Conservation (phyloP, 2,329 filamentous ascomycete species). For the Penicillium rolfsii region DNA sequence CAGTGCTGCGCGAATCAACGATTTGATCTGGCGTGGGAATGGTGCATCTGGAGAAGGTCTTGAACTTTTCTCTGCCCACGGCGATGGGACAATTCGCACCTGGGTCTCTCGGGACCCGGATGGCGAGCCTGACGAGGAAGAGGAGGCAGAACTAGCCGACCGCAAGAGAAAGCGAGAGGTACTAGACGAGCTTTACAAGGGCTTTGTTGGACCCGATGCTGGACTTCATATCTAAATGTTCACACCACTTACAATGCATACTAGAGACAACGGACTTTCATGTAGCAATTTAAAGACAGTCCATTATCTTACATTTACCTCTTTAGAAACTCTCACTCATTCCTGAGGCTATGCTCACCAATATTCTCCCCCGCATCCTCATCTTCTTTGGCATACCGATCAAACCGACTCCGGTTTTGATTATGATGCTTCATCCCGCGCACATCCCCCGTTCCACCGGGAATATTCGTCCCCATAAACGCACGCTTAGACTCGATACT, state of each 20-base stretch:
- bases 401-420: slow-evolving; percentile 43
- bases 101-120: slow-evolving; percentile 70
- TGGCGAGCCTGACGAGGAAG: slow-evolving; percentile 47
- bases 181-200: slow-evolving; percentile 77
- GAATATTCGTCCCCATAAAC: slow-evolving; percentile 35
- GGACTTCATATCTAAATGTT: slow-evolving; percentile 2
- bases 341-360: slow-evolving; percentile 35
- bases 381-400: slow-evolving; percentile 44
- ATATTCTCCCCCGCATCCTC: slow-evolving; percentile 35
- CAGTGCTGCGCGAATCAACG: slow-evolving; percentile 68
- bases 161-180: slow-evolving; percentile 74
- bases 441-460: slow-evolving; percentile 42
- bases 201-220: slow-evolving; percentile 60
- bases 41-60: slow-evolving; percentile 59
- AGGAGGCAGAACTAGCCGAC: slow-evolving; percentile 54
- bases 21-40: slow-evolving; percentile 74
- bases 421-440: slow-evolving; percentile 46
- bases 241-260: not conserved
- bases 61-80: slow-evolving; percentile 79
- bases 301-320: not conserved
- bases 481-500: slow-evolving; percentile 43
- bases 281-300: not conserved
- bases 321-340: slow-evolving; percentile 16
- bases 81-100: slow-evolving; percentile 78
- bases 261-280: not conserved